Evolutionary conservation across 73 alveolate genomes (phyloP), one percentile per base, ranked within the genome.

Genomic region (Paramecium primaurelia): DNA sequence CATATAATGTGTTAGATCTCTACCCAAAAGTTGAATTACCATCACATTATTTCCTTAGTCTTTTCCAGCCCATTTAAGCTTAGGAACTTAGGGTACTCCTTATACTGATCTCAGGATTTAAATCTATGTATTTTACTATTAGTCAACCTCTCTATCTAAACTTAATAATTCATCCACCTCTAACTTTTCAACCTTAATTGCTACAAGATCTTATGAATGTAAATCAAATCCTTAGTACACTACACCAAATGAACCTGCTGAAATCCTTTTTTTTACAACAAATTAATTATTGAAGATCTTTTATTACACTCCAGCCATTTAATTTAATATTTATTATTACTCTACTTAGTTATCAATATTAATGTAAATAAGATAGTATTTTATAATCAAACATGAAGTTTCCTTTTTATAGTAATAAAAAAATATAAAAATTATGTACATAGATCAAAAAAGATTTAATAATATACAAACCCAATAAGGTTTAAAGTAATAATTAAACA

Each of bases 121-220:
- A 3, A 87, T 60, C 87, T 87, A 59, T 6, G 9, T 18, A 8
- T 18, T 20, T 12, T 14, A 51, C 32, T 64, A 60, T 26, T 37
- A 49, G 28, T 49, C 60, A 49, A 49, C 94, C 94, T 71, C 90
- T 32, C 90, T 38, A 28, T 87, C 92, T 42, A 92, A 69, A 36
- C 92, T 87, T 54, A 71, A 86, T 86, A 92, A 86, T 28, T 87
- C 92, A 86, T 86, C 92, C 12, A 92, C 92, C 88, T 92, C 96
- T 10, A 45, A 26, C 88, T 92, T 92, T 69, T 77, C 90, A 71
- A 71, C 86, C 86, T 71, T 71, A 30, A 71, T 71, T 11, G 86
- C 86, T 2, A 71, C 86, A 10, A 14, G 40, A 5, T 71, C 64
- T 37, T 20, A 34, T 18, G 51, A 34, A 6, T 51, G 51, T 14